Evolutionary conservation across 73 alveolate species (phyloP), one percentile per base, ranked within the genome.

Genomic region (Paramecium caudatum): DNA sequence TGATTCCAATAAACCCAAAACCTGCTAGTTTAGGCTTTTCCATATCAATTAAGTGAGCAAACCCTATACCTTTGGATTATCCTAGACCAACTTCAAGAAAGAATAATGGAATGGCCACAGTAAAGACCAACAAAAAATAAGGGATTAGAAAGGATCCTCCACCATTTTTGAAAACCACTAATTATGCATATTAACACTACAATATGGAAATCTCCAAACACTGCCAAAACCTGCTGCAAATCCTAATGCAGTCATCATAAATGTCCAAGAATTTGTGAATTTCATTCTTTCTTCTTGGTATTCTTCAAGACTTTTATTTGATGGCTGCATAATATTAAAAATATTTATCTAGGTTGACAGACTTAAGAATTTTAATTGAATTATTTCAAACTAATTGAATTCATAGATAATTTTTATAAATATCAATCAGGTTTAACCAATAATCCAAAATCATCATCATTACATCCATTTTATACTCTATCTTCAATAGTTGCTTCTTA

Each of bases 141-240:
- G 96, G 96, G 5, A 93, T 90, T 37, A 93, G 68, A 70, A 93
- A 93, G 13, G 91, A 90, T 23, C 96, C 96, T 8, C 96, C 96
- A 17, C 94, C 91, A 37, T 55, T 78, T 47, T 90, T 82, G 43
- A 81, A 80, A 37, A 80, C 86, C 46, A 83, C 85, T 45, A 33
- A 27, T 30, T 68, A 39, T 6, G 23, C 19, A 68, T 85, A 85
- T 32, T 65, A 15, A 13, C 9, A 12, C 46, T 92, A 80, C 91
- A 69, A 63, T 93, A 93, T 16, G 96, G 96, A 45, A 93, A 93
- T 69, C 96, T 90, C 96, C 96, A 93, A 55, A 93, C 93, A 62
- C 88, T 82, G 9, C 96, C 96, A 69, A 90, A 93, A 9, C 96
- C 96, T 5, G 93, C 96, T 9, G 94, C 94, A 91, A 49, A 93